Percentiles rank a stretch among this genome's conserved stretches.
These are phyloP conservation scores for Dryas drummondii DNA, from an alignment of 306 rosid genomes.

Conservation along the genomic window DNA sequence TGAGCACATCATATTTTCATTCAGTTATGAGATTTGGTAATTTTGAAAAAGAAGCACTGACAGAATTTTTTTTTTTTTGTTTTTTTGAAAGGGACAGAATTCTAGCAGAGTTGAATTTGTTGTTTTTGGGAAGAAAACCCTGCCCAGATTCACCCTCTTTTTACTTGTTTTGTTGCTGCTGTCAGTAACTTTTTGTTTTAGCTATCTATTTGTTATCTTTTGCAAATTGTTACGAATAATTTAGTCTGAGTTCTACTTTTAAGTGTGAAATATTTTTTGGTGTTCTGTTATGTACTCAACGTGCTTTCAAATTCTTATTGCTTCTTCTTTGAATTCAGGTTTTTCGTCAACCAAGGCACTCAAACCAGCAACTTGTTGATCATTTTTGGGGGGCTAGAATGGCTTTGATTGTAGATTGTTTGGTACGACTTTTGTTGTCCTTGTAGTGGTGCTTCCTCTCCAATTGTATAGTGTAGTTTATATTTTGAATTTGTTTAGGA, in stretches of 20 bases:
- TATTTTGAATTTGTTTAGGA: constrained; percentile 1
- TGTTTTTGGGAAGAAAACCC: background rate
- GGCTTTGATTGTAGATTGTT: background rate
- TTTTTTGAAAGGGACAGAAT: no score
- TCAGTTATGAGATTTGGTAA: no score
- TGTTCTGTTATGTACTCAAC: background rate
- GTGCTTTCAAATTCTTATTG: background rate
- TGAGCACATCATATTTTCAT: no score
- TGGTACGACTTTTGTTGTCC: background rate
- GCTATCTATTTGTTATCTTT: background rate
- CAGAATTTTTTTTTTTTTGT: background rate
- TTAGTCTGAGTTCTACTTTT: background rate
- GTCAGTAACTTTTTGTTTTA: background rate
- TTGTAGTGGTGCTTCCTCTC: background rate
- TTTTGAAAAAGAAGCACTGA: background rate
- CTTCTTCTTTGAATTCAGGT: constrained; percentile 40
- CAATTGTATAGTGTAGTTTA: constrained; percentile 8
- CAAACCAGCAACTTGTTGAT: constrained; percentile 20
- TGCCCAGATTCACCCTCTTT: background rate
- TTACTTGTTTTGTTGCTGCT: background rate
- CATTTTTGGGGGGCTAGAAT: constrained; percentile 5
- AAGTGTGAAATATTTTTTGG: background rate
- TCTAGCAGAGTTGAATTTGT: background rate
- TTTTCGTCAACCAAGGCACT: constrained; percentile 27
- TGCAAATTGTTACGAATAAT: background rate